Conservation (phyloP, 768 basidiomycete species). For the Russula vinacea region DNA sequence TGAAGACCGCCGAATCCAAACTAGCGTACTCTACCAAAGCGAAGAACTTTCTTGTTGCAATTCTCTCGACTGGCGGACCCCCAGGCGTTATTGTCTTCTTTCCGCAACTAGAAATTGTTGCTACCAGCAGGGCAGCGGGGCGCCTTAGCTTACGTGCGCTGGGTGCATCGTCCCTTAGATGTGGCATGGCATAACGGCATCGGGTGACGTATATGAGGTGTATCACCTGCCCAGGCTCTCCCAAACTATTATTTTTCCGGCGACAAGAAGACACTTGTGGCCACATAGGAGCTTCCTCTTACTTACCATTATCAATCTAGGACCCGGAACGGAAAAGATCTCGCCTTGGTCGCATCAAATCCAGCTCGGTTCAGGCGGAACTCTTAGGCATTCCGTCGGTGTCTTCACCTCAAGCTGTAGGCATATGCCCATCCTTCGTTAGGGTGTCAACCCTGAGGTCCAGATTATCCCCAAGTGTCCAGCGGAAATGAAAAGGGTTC, state of each 20-base stretch:
- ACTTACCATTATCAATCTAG: constrained; percentile 21
- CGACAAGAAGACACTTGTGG: constrained; percentile 15
- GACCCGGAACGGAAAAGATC: constrained; percentile 2
- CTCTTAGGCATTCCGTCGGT: constrained; percentile 10
- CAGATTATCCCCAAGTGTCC: constrained; percentile 15
- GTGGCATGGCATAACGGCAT: constrained; percentile 13
- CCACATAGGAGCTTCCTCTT: constrained; percentile 14
- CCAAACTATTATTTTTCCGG: background rate
- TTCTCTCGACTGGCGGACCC: constrained; percentile 9
- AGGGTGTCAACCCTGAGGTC: constrained; percentile 10
- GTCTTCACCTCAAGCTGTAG: constrained; percentile 11
- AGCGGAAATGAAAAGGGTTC: constrained; percentile 18
- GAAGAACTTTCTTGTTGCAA: constrained; percentile 14
- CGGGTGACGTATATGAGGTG: constrained; percentile 18
- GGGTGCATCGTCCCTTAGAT: constrained; percentile 9
- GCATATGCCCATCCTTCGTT: constrained; percentile 8
- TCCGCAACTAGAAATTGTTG: constrained; percentile 17
- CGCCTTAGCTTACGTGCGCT: constrained; percentile 22
- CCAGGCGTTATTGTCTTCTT: constrained; percentile 19
- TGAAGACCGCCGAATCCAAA: background rate
- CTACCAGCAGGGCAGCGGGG: constrained; percentile 16
- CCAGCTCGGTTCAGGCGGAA: constrained; percentile 3
- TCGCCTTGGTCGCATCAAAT: constrained; percentile 7
- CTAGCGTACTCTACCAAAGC: background rate
- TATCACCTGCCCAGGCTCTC: constrained; percentile 14